Conservation (phyloP, 83 land plant species). For the Thuja plicata region DNA sequence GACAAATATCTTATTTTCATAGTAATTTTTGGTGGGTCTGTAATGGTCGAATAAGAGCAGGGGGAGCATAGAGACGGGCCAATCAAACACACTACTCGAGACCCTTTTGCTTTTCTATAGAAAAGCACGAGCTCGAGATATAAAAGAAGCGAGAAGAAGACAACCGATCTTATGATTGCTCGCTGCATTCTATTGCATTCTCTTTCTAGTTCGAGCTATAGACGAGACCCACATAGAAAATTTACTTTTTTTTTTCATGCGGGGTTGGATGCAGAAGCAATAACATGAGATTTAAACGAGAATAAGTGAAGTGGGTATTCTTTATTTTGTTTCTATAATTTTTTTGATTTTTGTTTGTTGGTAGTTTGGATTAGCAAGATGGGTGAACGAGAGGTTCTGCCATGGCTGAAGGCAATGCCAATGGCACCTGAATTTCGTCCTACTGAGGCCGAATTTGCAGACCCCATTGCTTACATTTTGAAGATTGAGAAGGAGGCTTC, state of each 20-base stretch:
- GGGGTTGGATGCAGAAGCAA: neutral
- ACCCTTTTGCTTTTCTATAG: neutral
- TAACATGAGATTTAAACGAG: neutral
- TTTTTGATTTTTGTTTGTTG: neutral
- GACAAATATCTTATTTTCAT: neutral
- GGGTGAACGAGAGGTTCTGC: conserved; percentile 65
- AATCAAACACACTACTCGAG: neutral
- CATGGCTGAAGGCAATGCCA: conserved; percentile 80
- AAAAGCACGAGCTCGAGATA: neutral
- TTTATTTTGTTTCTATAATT: neutral
- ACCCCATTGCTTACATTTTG: conserved; percentile 91
- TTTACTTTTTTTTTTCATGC: neutral
- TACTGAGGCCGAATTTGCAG: conserved; percentile 94
- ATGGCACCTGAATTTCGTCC: conserved; percentile 90
- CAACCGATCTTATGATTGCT: neutral
- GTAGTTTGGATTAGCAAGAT: conserved; percentile 17
- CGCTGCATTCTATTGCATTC: neutral
- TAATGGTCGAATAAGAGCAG: neutral
- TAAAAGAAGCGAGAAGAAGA: neutral
- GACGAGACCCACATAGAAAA: neutral
- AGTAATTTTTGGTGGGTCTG: neutral
- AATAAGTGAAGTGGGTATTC: neutral
- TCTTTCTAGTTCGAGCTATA: neutral
- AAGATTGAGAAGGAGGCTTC: conserved; percentile 86
- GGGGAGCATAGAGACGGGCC: neutral